A percentile compares a stretch with the other conserved stretches of the same genome.
Conservation (phyloP, 352 stramenopile species). For the Pythium brachiatum region DNA sequence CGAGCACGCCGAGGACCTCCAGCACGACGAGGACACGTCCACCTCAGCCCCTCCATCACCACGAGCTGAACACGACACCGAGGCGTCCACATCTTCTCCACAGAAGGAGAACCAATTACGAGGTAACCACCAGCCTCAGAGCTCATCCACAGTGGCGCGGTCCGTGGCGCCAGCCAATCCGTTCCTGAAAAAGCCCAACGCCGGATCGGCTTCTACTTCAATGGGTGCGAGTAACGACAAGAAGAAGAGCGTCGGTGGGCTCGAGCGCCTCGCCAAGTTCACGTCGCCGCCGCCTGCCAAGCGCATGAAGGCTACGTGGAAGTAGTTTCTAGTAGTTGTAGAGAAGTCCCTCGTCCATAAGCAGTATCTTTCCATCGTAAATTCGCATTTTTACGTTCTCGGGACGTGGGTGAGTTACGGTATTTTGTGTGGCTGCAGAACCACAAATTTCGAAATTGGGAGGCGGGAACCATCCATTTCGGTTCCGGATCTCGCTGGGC, state of each 20-base stretch:
- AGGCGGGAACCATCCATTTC: not conserved
- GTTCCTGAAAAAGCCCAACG: constrained; percentile 62
- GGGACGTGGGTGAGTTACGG: not conserved
- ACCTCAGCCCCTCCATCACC: constrained; percentile 20
- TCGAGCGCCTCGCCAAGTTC: constrained; percentile 68
- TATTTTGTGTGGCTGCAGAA: not conserved
- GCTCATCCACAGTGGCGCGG: constrained; percentile 27
- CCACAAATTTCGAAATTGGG: not conserved
- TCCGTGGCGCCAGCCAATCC: constrained; percentile 64
- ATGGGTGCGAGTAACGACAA: not conserved
- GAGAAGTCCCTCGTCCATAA: not conserved
- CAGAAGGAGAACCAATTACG: constrained; percentile 8
- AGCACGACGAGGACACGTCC: not conserved
- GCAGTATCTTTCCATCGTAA: not conserved
- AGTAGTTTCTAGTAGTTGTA: constrained; percentile 11
- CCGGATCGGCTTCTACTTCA: constrained; percentile 10
- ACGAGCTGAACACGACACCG: not conserved
- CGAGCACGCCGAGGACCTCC: not conserved
- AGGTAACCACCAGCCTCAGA: constrained; percentile 1
- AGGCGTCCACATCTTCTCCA: not conserved
- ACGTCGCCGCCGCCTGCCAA: constrained; percentile 28
- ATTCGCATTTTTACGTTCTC: not conserved
- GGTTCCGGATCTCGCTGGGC: not conserved
- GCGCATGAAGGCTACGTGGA: constrained; percentile 21
- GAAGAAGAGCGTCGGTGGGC: constrained; percentile 40